phyloP scores from a whole-genome alignment of 2,329 filamentous ascomycete species.

The Fusarium verrucosum region DNA sequence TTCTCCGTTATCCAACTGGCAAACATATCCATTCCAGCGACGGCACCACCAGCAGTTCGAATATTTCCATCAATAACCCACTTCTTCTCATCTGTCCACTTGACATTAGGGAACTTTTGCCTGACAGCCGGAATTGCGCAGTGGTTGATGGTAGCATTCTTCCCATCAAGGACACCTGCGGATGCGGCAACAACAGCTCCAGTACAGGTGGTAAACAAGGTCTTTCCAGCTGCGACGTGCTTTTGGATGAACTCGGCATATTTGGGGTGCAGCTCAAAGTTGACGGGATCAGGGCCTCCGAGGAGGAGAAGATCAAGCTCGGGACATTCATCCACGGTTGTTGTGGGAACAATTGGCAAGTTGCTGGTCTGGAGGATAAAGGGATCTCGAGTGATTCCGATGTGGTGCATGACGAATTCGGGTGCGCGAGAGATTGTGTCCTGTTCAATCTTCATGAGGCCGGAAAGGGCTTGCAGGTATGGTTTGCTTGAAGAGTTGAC shows the following conservation, averaged over 20 bases:
- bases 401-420: conserved; percentile 49
- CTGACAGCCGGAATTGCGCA: conserved; percentile 43
- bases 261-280: conserved; percentile 44
- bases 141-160: conserved; percentile 55
- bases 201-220: conserved; percentile 52
- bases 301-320: conserved; percentile 52
- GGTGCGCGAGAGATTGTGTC: conserved; percentile 39
- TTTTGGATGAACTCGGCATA: conserved; percentile 47
- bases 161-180: conserved; percentile 54
- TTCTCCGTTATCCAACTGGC: conserved; percentile 52
- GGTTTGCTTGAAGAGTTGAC: conserved; percentile 41
- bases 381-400: conserved; percentile 47
- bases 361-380: conserved; percentile 24
- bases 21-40: conserved; percentile 58
- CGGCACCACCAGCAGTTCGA: conserved; percentile 57
- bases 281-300: conserved; percentile 45
- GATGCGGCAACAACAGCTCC: conserved; percentile 46
- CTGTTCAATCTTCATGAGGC: conserved; percentile 29
- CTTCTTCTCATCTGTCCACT: conserved; percentile 55
- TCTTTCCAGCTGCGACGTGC: conserved; percentile 50
- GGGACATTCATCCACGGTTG: conserved; percentile 48
- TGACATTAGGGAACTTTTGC: conserved; percentile 51
- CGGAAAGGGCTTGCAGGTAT: conserved; percentile 16
- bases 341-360: conserved; percentile 43
- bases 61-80: conserved; percentile 58